Percentiles rank a stretch among this genome's conserved stretches.
Conservation (phyloP, 2,329 filamentous ascomycete species). For the Chrysoporthe austroafricana region DNA sequence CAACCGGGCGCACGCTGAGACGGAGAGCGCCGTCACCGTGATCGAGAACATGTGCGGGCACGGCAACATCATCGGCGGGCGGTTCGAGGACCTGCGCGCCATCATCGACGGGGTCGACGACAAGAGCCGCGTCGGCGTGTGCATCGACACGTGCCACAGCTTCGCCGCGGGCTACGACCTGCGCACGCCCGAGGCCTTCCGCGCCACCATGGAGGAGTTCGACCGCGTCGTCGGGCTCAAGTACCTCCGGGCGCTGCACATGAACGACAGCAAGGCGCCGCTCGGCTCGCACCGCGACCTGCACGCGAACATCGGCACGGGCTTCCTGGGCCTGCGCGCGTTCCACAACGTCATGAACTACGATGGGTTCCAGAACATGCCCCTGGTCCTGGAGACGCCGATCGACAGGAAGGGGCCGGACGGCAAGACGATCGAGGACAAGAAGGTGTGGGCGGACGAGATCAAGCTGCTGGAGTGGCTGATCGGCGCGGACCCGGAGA, state of each 20-base stretch:
- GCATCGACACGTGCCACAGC: constrained; percentile 94
- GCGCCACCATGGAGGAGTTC: constrained; percentile 74
- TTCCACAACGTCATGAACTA: constrained; percentile 94
- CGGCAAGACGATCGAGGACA: constrained; percentile 75
- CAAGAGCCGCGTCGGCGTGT: constrained; percentile 86
- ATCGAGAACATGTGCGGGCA: constrained; percentile 95
- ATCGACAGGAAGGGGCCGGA: constrained; percentile 72
- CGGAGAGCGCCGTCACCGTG: constrained; percentile 76
- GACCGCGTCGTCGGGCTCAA: constrained; percentile 74
- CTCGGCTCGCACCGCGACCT: constrained; percentile 81
- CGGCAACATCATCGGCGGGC: constrained; percentile 84
- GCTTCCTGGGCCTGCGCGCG: constrained; percentile 85
- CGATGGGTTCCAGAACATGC: constrained; percentile 72
- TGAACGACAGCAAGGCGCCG: constrained; percentile 96
- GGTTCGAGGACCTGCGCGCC: constrained; percentile 83
- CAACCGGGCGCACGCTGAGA: constrained; percentile 80
- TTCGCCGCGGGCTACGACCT: constrained; percentile 95
- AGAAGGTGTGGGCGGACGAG: constrained; percentile 84
- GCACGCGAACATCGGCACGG: constrained; percentile 95
- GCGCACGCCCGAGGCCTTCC: constrained; percentile 73
- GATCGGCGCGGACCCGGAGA: constrained; percentile 79
- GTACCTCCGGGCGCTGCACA: constrained; percentile 84
- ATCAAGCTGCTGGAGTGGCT: constrained; percentile 92
- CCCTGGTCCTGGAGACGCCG: constrained; percentile 96
- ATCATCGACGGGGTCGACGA: constrained; percentile 81